phyloP scores from a whole-genome alignment of 768 basidiomycete species.

The Phlebiopsis gigantea region DNA sequence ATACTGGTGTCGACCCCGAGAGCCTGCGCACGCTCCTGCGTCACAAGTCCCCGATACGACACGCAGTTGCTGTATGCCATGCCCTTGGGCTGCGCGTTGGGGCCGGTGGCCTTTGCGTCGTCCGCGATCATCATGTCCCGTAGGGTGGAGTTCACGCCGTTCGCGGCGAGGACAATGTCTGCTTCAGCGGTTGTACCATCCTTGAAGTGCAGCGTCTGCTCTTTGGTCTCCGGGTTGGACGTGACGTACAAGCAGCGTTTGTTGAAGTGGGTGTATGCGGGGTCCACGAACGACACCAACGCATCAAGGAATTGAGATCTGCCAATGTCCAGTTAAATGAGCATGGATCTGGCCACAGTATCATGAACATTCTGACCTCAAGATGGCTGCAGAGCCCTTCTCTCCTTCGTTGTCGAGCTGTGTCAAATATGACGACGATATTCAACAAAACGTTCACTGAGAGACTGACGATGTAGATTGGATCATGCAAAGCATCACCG shows the following conservation, averaged over 20 bases:
- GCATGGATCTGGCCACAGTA: no score
- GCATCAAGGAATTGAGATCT: constrained; percentile 39
- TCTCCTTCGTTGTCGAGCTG: not conserved
- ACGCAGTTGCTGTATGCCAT: constrained; percentile 41
- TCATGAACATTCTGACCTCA: not conserved
- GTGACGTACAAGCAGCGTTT: constrained; percentile 34
- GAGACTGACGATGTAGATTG: not conserved
- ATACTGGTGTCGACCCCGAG: constrained; percentile 40
- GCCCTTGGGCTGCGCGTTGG: not conserved
- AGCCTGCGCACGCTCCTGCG: constrained; percentile 31
- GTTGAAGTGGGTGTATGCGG: constrained; percentile 40
- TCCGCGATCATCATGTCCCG: constrained; percentile 33
- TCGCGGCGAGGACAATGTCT: constrained; percentile 42
- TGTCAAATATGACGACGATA: not conserved
- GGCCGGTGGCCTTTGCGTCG: constrained; percentile 15
- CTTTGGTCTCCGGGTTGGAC: not conserved
- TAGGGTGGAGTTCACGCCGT: constrained; percentile 31
- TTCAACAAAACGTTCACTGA: not conserved
- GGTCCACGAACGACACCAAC: constrained; percentile 37
- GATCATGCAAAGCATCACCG: constrained; percentile 1
- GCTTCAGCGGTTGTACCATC: constrained; percentile 43
- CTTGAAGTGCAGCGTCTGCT: constrained; percentile 34
- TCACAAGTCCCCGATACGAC: constrained; percentile 48
- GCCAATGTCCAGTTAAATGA: not conserved
- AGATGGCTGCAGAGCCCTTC: not conserved